Evolutionary conservation across 441 rosid species (phyloP).

Genomic region (Kokia cookei): DNA sequence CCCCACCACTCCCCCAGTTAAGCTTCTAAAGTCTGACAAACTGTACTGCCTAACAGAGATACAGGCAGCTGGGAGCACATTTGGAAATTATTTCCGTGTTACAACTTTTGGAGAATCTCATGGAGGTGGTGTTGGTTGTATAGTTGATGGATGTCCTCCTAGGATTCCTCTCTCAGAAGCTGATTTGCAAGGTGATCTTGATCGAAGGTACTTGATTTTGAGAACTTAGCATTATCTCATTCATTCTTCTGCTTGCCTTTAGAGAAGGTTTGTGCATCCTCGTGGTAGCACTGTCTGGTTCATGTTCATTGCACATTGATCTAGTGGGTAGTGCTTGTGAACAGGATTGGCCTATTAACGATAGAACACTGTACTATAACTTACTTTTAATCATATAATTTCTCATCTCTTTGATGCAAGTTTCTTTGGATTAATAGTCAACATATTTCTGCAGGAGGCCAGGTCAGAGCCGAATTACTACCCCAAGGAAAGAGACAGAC

Average conservation of each 20-base stretch:
- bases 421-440: constrained; percentile 9
- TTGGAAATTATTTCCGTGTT: constrained; percentile 75
- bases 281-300: neutral
- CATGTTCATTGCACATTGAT: neutral
- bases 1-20: neutral
- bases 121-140: constrained; percentile 98
- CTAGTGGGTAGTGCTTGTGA: neutral
- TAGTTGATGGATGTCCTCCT: constrained; percentile 95
- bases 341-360: neutral
- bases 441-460: constrained; percentile 64
- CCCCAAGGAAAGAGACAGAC: constrained; percentile 98
- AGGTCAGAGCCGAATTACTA: constrained; percentile 97
- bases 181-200: constrained; percentile 89
- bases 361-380: neutral
- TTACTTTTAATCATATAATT: neutral
- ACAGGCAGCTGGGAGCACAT: constrained; percentile 75
- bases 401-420: neutral
- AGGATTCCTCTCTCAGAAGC: constrained; percentile 73
- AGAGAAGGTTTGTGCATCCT: neutral
- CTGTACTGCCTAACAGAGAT: constrained; percentile 44
- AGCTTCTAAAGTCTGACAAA: constrained; percentile 5
- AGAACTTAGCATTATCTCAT: neutral
- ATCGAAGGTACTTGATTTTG: constrained; percentile 57
- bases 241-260: neutral
- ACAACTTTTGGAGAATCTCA: constrained; percentile 98